phyloP scores from a whole-genome alignment of 345 rosid species.

The Nasturtium officinale region DNA sequence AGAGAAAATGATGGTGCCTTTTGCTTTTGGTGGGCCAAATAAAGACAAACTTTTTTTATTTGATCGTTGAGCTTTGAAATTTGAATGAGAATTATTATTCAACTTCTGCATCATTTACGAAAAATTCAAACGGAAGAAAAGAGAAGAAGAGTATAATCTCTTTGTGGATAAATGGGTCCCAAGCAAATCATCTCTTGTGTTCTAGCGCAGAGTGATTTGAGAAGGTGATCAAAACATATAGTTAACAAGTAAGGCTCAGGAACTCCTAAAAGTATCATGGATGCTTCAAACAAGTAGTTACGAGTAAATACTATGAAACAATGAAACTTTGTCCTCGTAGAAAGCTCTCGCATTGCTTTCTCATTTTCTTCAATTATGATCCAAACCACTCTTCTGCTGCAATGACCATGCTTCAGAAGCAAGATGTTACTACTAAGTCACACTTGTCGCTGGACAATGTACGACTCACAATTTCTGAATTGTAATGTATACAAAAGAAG shows the following conservation, averaged over 20 bases:
- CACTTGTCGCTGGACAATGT: neutral
- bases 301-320: too few species aligned
- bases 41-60: constrained; percentile 23
- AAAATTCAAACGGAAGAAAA: neutral
- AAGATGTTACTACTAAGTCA: neutral
- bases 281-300: too few species aligned
- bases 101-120: constrained; percentile 13
- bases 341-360: too few species aligned
- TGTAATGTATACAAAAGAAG: neutral
- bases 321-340: too few species aligned
- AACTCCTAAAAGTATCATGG: neutral
- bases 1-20: constrained; percentile 23
- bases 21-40: constrained; percentile 40
- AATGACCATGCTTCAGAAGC: too few species aligned
- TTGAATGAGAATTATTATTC: constrained; percentile 29
- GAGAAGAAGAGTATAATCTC: neutral
- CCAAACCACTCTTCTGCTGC: too few species aligned
- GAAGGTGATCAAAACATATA: neutral
- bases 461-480: neutral
- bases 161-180: constrained; percentile 6
- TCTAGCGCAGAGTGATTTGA: neutral
- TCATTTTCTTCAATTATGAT: too few species aligned
- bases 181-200: neutral
- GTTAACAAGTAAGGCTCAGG: neutral
- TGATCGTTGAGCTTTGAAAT: constrained; percentile 39